Evolutionary conservation across 2,329 filamentous ascomycete species (phyloP).

Genomic region (Cladosporium velox): DNA sequence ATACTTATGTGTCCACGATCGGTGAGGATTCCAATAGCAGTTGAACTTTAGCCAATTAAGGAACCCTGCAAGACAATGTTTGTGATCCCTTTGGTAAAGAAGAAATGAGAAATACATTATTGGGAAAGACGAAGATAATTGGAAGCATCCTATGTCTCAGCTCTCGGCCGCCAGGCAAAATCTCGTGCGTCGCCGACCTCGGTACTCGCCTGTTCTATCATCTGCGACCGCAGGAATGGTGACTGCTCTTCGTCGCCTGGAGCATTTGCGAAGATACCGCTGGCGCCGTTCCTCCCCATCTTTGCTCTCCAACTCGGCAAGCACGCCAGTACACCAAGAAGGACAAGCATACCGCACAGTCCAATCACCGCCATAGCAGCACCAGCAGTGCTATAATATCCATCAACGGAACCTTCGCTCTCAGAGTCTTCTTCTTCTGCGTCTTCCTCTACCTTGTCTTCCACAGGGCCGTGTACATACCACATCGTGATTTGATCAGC

Average conservation of each 20-base stretch:
- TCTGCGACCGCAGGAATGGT: background rate
- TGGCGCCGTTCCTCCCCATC: background rate
- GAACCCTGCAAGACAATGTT: background rate
- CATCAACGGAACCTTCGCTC: background rate
- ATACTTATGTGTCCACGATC: too few relatives aligned
- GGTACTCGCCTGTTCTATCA: background rate
- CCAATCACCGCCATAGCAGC: background rate
- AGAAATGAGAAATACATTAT: too few relatives aligned
- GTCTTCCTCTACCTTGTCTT: background rate
- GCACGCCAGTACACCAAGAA: constrained; percentile 6
- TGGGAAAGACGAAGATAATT: background rate
- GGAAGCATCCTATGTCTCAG: background rate
- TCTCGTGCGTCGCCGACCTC: background rate
- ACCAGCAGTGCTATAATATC: constrained; percentile 5
- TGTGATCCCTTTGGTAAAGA: background rate
- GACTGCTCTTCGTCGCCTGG: constrained; percentile 12
- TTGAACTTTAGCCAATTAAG: background rate
- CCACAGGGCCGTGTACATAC: constrained; percentile 14
- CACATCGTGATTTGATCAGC: constrained; percentile 18
- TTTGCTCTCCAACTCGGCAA: background rate
- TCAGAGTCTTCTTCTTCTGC: background rate
- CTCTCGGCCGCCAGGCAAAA: background rate
- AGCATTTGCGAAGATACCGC: background rate
- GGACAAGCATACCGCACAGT: constrained; percentile 4
- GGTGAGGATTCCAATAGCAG: background rate